phyloP scores from a whole-genome alignment of 805 yeast genomes.

The Starmerella apicola region DNA sequence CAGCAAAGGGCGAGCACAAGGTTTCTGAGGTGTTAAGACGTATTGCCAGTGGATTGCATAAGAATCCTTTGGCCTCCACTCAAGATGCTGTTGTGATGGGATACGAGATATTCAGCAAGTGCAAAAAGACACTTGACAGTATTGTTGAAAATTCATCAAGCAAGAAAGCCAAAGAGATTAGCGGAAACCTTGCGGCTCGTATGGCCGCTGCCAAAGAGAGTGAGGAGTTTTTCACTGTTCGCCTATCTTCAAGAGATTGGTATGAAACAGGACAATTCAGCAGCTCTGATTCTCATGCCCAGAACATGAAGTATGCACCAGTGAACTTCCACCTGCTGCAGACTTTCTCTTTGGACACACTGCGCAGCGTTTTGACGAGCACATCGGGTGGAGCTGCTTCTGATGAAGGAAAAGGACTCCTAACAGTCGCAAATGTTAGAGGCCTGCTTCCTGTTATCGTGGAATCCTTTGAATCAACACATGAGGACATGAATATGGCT shows the following conservation, averaged over 20 bases:
- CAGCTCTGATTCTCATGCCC: constrained; percentile 22
- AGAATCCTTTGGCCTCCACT: constrained; percentile 47
- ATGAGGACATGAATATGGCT: constrained; percentile 66
- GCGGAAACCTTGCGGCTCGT: constrained; percentile 12
- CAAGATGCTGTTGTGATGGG: constrained; percentile 56
- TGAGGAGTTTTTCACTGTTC: constrained; percentile 63
- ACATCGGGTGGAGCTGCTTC: constrained; percentile 36
- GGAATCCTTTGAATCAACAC: constrained; percentile 46
- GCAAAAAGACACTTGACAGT: constrained; percentile 23
- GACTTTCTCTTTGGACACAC: constrained; percentile 61
- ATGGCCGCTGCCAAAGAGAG: constrained; percentile 28
- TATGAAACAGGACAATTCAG: constrained; percentile 27
- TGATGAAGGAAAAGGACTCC: constrained; percentile 27
- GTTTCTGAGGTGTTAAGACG: constrained; percentile 69
- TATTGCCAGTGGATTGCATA: constrained; percentile 64
- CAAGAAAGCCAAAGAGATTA: constrained; percentile 20
- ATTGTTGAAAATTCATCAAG: no score
- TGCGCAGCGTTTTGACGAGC: constrained; percentile 52
- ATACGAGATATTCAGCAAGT: constrained; percentile 54
- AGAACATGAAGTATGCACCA: constrained; percentile 38
- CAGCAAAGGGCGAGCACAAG: constrained; percentile 56
- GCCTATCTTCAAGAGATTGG: constrained; percentile 42
- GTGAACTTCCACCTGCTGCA: constrained; percentile 52
- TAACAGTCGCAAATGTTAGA: constrained; percentile 46
- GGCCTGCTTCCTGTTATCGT: constrained; percentile 69